These are phyloP conservation scores for Pyricularia pennisetigena DNA, from an alignment of 2,329 filamentous ascomycete species.

Conservation along the genomic window DNA sequence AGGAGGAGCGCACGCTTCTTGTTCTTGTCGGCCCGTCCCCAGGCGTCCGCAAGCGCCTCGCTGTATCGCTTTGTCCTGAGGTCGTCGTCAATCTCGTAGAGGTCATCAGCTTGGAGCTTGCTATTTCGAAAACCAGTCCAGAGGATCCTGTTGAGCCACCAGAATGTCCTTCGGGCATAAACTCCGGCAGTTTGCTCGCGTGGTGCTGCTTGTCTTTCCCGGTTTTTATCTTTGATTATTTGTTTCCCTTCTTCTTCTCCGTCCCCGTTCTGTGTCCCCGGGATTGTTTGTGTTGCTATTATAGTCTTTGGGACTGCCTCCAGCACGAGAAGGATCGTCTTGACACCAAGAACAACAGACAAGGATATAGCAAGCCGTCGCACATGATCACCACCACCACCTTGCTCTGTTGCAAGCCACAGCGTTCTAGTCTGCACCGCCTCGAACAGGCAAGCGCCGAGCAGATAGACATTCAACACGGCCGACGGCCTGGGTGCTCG, in stretches of 20 bases:
- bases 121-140: not conserved
- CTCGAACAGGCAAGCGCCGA: not conserved
- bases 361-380: not conserved
- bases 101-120: not conserved
- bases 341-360: not conserved
- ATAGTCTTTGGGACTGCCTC: not conserved
- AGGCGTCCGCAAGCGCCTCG: not conserved
- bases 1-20: slow-evolving; percentile 16
- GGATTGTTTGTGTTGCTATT: too few relatives aligned
- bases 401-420: not conserved
- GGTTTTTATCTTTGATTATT: not conserved
- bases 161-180: not conserved
- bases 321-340: not conserved
- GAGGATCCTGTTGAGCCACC: not conserved
- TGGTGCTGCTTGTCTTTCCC: not conserved
- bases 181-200: not conserved
- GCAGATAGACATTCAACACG: not conserved
- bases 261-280: too few relatives aligned
- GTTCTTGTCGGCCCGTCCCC: slow-evolving; percentile 7
- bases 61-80: not conserved
- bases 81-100: not conserved
- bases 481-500: not conserved
- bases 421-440: not conserved
- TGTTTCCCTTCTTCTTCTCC: not conserved
- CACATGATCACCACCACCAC: not conserved